Percentiles rank a stretch among this genome's conserved stretches.
Conservation (phyloP, 2,329 filamentous ascomycete species). For the Apiospora aurea region DNA sequence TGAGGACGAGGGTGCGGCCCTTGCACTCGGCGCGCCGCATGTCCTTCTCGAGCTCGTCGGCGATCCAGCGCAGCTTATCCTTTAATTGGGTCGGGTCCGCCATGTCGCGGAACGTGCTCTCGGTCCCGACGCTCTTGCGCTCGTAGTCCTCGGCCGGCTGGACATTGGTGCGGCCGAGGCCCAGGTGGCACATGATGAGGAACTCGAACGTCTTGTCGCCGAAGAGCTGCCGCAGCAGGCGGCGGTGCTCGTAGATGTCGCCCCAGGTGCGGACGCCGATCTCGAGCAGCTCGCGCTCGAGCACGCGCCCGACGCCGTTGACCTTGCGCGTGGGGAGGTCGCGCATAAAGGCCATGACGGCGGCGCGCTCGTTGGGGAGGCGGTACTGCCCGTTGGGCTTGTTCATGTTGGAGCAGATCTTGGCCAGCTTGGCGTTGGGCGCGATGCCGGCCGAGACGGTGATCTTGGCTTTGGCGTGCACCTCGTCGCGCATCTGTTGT, state of each 20-base stretch:
- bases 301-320: slow-evolving; percentile 92
- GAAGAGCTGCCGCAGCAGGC: slow-evolving; percentile 78
- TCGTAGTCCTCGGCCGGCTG: slow-evolving; percentile 90
- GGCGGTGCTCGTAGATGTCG: slow-evolving; percentile 81
- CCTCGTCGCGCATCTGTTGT: slow-evolving; percentile 76
- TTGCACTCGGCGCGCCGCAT: slow-evolving; percentile 81
- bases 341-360: slow-evolving; percentile 87
- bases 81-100: slow-evolving; percentile 71
- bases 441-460: slow-evolving; percentile 95
- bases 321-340: slow-evolving; percentile 87
- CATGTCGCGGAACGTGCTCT: slow-evolving; percentile 88
- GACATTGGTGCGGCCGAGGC: slow-evolving; percentile 83
- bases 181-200: slow-evolving; percentile 82
- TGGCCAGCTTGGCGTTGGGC: slow-evolving; percentile 90
- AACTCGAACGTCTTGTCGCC: slow-evolving; percentile 93
- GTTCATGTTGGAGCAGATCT: slow-evolving; percentile 94
- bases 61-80: slow-evolving; percentile 80
- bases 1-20: slow-evolving; percentile 88
- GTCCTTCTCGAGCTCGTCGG: slow-evolving; percentile 87
- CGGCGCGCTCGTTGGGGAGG: slow-evolving; percentile 72
- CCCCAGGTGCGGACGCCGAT: slow-evolving; percentile 89
- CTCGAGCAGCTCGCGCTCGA: slow-evolving; percentile 88
- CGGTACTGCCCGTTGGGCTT: slow-evolving; percentile 94
- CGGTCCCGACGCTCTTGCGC: slow-evolving; percentile 91
- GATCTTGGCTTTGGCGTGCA: slow-evolving; percentile 78